phyloP scores from a whole-genome alignment of 768 basidiomycete genomes.

The Boletus rubroflammeus region DNA sequence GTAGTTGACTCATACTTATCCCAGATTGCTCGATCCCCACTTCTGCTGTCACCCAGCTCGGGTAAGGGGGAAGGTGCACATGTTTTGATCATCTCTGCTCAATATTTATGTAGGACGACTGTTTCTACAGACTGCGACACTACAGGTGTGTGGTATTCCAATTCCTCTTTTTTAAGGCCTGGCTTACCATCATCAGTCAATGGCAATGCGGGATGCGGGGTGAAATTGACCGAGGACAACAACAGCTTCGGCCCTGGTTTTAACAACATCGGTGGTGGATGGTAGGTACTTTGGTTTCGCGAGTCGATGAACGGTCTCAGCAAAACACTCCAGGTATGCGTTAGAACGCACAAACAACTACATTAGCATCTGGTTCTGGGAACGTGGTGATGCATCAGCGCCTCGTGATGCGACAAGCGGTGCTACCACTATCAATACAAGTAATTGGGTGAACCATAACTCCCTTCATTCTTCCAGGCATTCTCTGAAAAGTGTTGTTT shows the following conservation, averaged over 20 bases:
- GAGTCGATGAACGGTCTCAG: neutral
- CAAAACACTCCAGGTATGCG: constrained; percentile 33
- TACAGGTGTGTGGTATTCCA: constrained; percentile 10
- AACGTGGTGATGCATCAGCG: constrained; percentile 27
- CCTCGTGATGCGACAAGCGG: constrained; percentile 33
- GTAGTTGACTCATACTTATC: neutral
- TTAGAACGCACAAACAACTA: constrained; percentile 32
- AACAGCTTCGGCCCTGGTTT: constrained; percentile 30
- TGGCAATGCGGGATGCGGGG: constrained; percentile 39
- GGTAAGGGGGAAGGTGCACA: constrained; percentile 12
- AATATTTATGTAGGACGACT: constrained; percentile 13
- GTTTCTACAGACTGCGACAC: constrained; percentile 24
- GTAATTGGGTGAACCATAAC: constrained; percentile 19
- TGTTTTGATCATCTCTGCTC: neutral
- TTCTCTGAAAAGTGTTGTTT: neutral
- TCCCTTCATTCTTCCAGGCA: neutral
- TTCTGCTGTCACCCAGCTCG: constrained; percentile 20
- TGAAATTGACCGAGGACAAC: constrained; percentile 19
- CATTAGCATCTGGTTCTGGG: constrained; percentile 43
- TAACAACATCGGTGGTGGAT: constrained; percentile 39
- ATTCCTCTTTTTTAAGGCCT: neutral
- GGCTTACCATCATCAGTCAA: constrained; percentile 17
- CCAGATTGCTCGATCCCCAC: constrained; percentile 29
- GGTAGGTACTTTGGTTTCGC: constrained; percentile 20
- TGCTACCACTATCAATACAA: constrained; percentile 16